These are phyloP conservation scores for Metschnikowia kunwiensis DNA, from an alignment of 805 yeast species.

Conservation along the genomic window DNA sequence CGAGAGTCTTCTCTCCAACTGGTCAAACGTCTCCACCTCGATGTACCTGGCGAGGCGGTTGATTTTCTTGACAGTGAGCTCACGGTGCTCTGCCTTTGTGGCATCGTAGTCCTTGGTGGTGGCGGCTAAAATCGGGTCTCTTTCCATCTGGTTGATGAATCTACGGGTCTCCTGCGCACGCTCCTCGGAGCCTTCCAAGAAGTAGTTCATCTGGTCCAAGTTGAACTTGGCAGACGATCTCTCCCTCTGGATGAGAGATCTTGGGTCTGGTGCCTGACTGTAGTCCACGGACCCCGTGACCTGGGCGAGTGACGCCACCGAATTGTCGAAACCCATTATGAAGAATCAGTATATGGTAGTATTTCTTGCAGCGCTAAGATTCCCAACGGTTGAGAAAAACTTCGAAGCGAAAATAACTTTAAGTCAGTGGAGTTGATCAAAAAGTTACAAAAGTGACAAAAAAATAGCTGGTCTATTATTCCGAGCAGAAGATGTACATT, in stretches of 20 bases:
- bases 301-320: constrained; percentile 6
- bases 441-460: too few species aligned
- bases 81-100: constrained; percentile 56
- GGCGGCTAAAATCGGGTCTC: constrained; percentile 63
- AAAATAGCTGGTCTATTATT: too few species aligned
- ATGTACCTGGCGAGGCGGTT: constrained; percentile 59
- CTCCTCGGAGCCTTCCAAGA: constrained; percentile 52
- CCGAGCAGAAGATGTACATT: too few species aligned
- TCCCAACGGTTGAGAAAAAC: too few species aligned
- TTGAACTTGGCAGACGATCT: constrained; percentile 42
- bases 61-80: constrained; percentile 57
- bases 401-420: too few species aligned
- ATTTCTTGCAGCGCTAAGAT: too few species aligned
- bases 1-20: constrained; percentile 57
- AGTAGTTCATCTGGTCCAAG: constrained; percentile 43
- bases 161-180: constrained; percentile 41
- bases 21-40: constrained; percentile 45
- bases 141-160: constrained; percentile 56
- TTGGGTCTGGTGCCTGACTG: constrained; percentile 32
- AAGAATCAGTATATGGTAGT: too few species aligned
- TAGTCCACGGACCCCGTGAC: constrained; percentile 17
- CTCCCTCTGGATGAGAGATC: constrained; percentile 38
- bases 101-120: constrained; percentile 55
- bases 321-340: constrained; percentile 5
- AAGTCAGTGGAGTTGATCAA: too few species aligned